Percentiles rank a stretch among this genome's conserved stretches.
phyloP scores from a whole-genome alignment of 1,139 yeast species.

The Citeromyces siamensis region DNA sequence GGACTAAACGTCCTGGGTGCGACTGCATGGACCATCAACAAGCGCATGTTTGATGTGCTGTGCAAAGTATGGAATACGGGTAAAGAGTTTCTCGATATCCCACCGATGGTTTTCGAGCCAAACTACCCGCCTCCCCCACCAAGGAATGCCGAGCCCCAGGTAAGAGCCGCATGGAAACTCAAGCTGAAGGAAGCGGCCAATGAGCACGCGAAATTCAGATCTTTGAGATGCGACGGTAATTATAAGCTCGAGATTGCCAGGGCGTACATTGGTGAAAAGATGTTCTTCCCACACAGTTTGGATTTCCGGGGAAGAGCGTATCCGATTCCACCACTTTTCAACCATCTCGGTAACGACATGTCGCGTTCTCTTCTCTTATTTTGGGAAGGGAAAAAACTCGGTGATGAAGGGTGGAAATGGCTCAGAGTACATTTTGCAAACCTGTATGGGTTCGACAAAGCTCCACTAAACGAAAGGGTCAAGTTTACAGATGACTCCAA shows the following conservation, averaged over 20 bases:
- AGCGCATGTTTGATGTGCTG: slow-evolving; percentile 53
- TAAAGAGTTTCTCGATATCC: slow-evolving; percentile 67
- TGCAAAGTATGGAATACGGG: slow-evolving; percentile 84
- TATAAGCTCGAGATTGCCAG: slow-evolving; percentile 93
- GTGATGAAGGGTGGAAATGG: slow-evolving; percentile 73
- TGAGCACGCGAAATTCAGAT: slow-evolving; percentile 56
- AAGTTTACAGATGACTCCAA: slow-evolving; percentile 59
- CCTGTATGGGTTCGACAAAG: slow-evolving; percentile 79
- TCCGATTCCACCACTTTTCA: slow-evolving; percentile 61
- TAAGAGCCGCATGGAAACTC: slow-evolving; percentile 54
- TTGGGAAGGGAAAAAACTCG: slow-evolving; percentile 81
- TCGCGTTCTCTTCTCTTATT: slow-evolving; percentile 76
- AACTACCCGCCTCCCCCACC: slow-evolving; percentile 56
- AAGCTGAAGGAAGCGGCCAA: slow-evolving; percentile 43
- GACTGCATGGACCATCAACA: slow-evolving; percentile 90
- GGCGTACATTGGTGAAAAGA: slow-evolving; percentile 79
- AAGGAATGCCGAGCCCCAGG: slow-evolving; percentile 58
- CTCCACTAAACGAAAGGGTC: slow-evolving; percentile 65
- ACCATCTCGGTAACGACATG: slow-evolving; percentile 85
- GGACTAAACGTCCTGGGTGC: slow-evolving; percentile 84
- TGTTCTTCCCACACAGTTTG: slow-evolving; percentile 86
- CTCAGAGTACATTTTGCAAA: slow-evolving; percentile 85
- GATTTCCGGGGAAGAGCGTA: slow-evolving; percentile 97
- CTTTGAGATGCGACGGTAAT: slow-evolving; percentile 88
- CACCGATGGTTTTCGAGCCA: slow-evolving; percentile 44